phyloP scores from a whole-genome alignment of 2,329 filamentous ascomycete genomes.

The Penicillium corylophilum region DNA sequence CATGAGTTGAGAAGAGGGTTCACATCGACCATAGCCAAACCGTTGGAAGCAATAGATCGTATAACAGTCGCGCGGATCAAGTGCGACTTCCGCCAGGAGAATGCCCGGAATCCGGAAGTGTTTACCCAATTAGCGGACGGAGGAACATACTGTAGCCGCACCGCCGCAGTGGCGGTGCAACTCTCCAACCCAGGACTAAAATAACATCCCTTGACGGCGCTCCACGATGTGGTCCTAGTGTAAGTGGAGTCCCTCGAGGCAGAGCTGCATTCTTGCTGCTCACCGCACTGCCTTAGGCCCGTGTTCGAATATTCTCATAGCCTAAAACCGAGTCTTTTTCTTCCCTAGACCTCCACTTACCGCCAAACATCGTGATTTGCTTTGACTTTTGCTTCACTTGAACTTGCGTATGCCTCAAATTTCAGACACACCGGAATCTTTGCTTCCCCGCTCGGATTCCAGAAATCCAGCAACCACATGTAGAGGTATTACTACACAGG shows the following conservation, averaged over 20 bases:
- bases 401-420: conserved; percentile 61
- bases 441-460: conserved; percentile 76
- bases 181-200: not conserved
- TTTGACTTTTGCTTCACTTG: not conserved
- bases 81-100: no score
- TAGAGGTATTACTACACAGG: conserved; percentile 77
- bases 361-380: not conserved
- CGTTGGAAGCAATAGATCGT: no score
- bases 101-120: no score
- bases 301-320: not conserved
- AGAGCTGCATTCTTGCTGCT: conserved; percentile 4
- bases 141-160: no score
- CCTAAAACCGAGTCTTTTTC: not conserved
- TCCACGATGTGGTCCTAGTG: not conserved
- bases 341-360: not conserved
- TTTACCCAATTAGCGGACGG: no score
- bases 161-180: conserved; percentile 28
- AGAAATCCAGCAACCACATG: conserved; percentile 82
- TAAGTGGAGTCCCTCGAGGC: not conserved
- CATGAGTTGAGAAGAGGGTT: no score
- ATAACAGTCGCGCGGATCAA: no score
- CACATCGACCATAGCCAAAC: no score
- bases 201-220: conserved; percentile 4
- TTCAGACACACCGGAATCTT: conserved; percentile 74
- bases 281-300: conserved; percentile 9